Evolutionary conservation across 2,329 filamentous ascomycete species (phyloP), one percentile per base, ranked within the genome.

Genomic region (Parascedosporium putredinis): DNA sequence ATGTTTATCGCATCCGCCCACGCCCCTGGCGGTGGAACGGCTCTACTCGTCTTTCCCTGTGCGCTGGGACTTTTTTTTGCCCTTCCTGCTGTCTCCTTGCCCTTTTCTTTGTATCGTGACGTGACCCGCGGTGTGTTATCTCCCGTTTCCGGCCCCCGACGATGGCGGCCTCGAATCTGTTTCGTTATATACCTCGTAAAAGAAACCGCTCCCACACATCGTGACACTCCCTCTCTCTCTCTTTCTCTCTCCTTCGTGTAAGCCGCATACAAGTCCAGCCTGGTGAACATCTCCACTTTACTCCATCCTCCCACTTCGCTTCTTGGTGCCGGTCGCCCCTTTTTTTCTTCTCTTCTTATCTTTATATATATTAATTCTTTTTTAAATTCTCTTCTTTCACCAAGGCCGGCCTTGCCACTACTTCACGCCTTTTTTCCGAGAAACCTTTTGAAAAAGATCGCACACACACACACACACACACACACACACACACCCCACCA

Each of bases 1-100:
- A 49, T 42, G 36, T 49, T 49, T 42, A 49, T 43, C 47, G 24
- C 24, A 49, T 43, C 47, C 47, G 47, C 36, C n/a, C 36, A 16
- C 38, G 23, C 38, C 20, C 38, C 23, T 42, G n/a, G 38, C 23
- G 42, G 20, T 25, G 42, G 42, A 45, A 45, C 38, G 38, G 38
- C 20, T 42, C 20, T n/a, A 9, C n/a, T 36, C 16, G 9, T 16
- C 22, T 16, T 16, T 38, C 25, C 22, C 16, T 23, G 12, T 25
- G 46, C 33, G 33, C 14, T 5, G 24, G 25, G 25, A 31, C 24
- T 7, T 24, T 14, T 31, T 12, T 12, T 31, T 31, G 12, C 7
- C 12, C n/a, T n/a, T n/a, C n/a, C n/a, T n/a, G n/a, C n/a, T n/a
- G n/a, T n/a, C n/a, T n/a, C n/a, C n/a, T n/a, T n/a, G n/a, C n/a